A percentile compares a stretch with the other conserved stretches of the same genome.
Conservation (phyloP, 331 rosid species). For the Telfairia occidentalis region DNA sequence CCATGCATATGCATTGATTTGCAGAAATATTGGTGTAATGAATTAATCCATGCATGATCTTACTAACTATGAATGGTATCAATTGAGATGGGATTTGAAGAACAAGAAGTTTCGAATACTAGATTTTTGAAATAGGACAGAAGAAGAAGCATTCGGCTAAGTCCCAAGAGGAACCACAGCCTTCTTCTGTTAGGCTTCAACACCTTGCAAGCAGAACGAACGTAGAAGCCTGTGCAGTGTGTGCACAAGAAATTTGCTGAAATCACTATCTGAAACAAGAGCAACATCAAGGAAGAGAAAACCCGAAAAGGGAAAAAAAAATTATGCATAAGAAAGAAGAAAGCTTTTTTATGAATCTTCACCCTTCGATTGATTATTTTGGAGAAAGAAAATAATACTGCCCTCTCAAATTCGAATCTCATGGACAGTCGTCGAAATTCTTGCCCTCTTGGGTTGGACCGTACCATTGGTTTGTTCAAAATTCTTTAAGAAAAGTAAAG, state of each 20-base stretch:
- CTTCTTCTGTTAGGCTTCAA: neutral
- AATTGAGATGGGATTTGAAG: neutral
- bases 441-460: slow-evolving; percentile 11
- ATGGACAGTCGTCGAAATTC: slow-evolving; percentile 12
- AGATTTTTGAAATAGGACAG: neutral
- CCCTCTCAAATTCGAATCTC: slow-evolving; percentile 19
- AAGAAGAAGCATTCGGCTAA: neutral
- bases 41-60: neutral
- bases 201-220: neutral
- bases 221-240: neutral
- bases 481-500: slow-evolving; percentile 8
- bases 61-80: neutral
- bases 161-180: neutral
- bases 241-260: neutral
- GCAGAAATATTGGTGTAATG: neutral
- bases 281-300: neutral
- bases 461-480: slow-evolving; percentile 13
- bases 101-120: neutral
- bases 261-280: neutral
- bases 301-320: neutral
- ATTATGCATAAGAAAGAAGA: neutral
- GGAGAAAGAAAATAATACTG: slow-evolving; percentile 9
- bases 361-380: neutral
- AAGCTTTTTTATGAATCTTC: neutral
- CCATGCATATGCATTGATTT: neutral